Evolutionary conservation across 345 rosid genomes (phyloP).

Genomic region (Kandelia obovata): DNA sequence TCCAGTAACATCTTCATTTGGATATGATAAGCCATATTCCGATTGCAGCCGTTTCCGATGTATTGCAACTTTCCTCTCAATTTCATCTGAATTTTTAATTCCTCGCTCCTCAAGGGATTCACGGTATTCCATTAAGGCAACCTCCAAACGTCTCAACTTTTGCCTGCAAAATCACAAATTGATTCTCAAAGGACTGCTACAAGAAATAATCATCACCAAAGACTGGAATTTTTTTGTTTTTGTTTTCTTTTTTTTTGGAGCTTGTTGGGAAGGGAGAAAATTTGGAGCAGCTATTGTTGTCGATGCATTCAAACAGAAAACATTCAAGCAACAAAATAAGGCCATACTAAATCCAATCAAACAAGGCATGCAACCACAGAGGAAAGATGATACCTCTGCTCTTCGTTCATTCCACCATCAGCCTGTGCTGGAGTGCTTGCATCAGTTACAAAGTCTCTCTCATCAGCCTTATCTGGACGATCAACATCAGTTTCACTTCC

Average conservation of each 20-base stretch:
- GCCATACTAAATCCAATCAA: neutral
- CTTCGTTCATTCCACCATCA: constrained; percentile 75
- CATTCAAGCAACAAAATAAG: too few species aligned
- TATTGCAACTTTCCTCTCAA: constrained; percentile 76
- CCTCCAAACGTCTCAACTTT: constrained; percentile 86
- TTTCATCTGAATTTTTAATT: constrained; percentile 69
- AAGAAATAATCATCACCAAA: too few species aligned
- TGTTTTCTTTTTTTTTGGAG: too few species aligned
- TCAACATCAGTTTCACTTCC: constrained; percentile 84
- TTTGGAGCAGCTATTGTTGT: too few species aligned
- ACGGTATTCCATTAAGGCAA: constrained; percentile 87
- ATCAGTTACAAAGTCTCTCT: constrained; percentile 48
- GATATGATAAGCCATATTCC: constrained; percentile 60
- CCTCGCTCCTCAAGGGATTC: constrained; percentile 95
- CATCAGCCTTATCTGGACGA: constrained; percentile 53
- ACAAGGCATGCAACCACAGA: neutral
- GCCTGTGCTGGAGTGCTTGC: constrained; percentile 44
- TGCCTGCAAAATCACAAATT: constrained; percentile 44
- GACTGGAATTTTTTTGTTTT: too few species aligned
- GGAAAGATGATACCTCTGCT: constrained; percentile 58
- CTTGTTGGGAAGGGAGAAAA: too few species aligned
- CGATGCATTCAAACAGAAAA: too few species aligned
- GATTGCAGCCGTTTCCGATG: constrained; percentile 73
- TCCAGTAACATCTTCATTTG: constrained; percentile 34
- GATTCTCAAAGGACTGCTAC: too few species aligned